A percentile compares a stretch with the other conserved stretches of the same genome.
Evolutionary conservation across 768 basidiomycete species (phyloP).

Genomic region (Suillus plorans): DNA sequence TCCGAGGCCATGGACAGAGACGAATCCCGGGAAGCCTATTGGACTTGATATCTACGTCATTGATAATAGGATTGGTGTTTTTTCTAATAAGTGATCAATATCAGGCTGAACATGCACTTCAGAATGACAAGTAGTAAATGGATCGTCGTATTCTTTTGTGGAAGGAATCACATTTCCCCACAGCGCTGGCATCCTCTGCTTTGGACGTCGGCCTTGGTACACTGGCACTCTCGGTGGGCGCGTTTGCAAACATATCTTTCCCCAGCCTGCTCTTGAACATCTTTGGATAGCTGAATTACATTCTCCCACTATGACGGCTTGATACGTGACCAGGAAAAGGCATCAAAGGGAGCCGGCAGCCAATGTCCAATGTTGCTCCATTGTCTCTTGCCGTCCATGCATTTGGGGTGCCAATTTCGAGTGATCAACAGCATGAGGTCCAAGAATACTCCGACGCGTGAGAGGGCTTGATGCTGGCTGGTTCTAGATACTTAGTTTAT

Average conservation of each 20-base stretch:
- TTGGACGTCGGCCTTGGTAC: background rate
- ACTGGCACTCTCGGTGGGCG: background rate
- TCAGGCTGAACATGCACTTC: background rate
- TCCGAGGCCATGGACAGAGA: constrained; percentile 38
- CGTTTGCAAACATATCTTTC: background rate
- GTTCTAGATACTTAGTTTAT: background rate
- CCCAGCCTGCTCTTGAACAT: background rate
- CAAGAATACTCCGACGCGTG: background rate
- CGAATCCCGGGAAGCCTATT: constrained; percentile 34
- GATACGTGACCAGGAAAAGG: background rate
- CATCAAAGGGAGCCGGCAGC: too few relatives aligned
- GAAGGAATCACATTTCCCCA: constrained; percentile 22
- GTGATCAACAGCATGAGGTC: background rate
- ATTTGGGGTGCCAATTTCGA: background rate
- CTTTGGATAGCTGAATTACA: background rate
- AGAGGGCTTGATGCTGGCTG: background rate
- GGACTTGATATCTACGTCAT: constrained; percentile 7
- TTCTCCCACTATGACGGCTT: background rate
- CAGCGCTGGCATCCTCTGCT: background rate
- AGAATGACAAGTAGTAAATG: background rate
- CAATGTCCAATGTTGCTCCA: background rate
- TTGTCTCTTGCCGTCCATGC: background rate
- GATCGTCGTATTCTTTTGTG: background rate
- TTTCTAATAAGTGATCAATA: background rate
- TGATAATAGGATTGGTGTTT: background rate